Evolutionary conservation across 176 grass and related monocot species (phyloP), one percentile per base, ranked within the genome.

Genomic region (Echinochloa phyllopogon): DNA sequence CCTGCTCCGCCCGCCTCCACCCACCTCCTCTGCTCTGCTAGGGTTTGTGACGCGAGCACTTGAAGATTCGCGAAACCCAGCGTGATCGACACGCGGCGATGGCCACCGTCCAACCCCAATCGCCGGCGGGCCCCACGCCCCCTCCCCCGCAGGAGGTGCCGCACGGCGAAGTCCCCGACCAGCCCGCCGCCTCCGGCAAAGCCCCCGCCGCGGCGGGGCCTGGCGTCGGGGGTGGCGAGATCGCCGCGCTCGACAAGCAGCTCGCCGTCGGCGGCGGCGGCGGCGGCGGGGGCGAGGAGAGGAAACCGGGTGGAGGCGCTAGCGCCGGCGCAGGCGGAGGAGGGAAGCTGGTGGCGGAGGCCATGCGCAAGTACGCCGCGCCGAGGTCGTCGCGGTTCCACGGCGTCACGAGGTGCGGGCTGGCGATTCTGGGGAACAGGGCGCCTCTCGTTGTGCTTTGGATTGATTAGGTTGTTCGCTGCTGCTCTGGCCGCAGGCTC

Each of bases 311-410:
- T 29, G 44, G 10, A 1, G 51, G 43, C 24, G 57, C 18, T 0
- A 20, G 59, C 9, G 51, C 11, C n/a, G 42, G 53, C 3, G 57
- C 15, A 6, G 80, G 53, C 6, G 69, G 56, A 9, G 68, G 81
- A 10, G 84, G 80, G 25, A 90, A 94, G 80, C 91, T 99, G 44
- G 83, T 96, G 12, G 85, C 86, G 33, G 91, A 89, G 61, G 83
- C 93, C 17, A 89, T 92, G 90, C 88, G 92, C 86, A 99, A 96
- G 91, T 89, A 92, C 75, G 84, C 93, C 5, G 66, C 90, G 17
- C 96, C 93, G 40, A 79, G 93, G 45, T 99, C 96, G 75, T 99
- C 96, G 36, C 87, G 58, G 55, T 99, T 82, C 85, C 96, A 99
- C 66, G 93, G 96, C 66, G 96, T 99, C 71, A 96, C 93, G 5